Conservation (phyloP, 495 filamentous ascomycete species). For the Bacidia rubella region DNA sequence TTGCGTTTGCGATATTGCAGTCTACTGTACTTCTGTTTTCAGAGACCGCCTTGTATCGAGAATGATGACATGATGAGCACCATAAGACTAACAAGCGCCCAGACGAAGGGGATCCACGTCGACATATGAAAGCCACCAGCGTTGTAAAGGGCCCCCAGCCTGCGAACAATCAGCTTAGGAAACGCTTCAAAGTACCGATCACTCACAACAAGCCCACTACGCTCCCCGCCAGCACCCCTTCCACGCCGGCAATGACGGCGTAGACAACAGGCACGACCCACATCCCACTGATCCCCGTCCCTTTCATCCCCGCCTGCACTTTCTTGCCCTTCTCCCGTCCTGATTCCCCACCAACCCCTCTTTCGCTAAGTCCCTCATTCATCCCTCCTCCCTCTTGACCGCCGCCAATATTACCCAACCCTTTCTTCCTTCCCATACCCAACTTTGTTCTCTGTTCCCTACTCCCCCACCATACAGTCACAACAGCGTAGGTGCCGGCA, state of each 20-base stretch:
- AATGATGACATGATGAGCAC: conserved; percentile 89
- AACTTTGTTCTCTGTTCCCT: conserved; percentile 14
- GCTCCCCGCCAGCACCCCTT: conserved; percentile 77
- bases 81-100: conserved; percentile 81
- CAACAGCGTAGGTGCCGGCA: conserved; percentile 57
- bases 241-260: conserved; percentile 56
- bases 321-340: neutral
- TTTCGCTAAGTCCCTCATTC: neutral
- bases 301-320: neutral
- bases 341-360: neutral
- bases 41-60: conserved; percentile 88
- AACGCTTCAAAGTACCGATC: neutral
- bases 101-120: conserved; percentile 92
- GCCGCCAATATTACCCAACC: conserved; percentile 16
- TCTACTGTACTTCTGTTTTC: too few relatives aligned
- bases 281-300: conserved; percentile 38
- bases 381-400: neutral
- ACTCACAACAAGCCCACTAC: conserved; percentile 80
- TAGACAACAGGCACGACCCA: conserved; percentile 70
- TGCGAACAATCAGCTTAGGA: conserved; percentile 24
- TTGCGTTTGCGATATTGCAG: too few relatives aligned
- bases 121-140: conserved; percentile 87
- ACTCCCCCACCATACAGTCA: conserved; percentile 42
- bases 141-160: conserved; percentile 76
- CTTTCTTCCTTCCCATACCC: conserved; percentile 29